phyloP scores from a whole-genome alignment of 2,329 filamentous ascomycete genomes.

The Tolypocladium album region DNA sequence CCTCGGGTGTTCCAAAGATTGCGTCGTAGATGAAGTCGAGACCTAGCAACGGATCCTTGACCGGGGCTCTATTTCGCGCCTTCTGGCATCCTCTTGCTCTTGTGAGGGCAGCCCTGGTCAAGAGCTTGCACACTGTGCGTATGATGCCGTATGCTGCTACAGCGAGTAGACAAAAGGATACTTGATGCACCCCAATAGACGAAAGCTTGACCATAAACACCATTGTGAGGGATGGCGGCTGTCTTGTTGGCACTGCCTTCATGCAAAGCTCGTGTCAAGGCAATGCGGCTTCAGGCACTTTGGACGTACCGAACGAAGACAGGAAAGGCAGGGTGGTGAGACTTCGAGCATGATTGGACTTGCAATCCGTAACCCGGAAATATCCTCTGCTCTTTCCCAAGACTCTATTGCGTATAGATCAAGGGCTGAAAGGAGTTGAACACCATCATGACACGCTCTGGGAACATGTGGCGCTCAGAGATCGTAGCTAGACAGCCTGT shows the following conservation, averaged over 20 bases:
- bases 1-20: conserved; percentile 13
- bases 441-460: background rate
- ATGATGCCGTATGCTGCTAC: conserved; percentile 8
- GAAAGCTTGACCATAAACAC: background rate
- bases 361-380: background rate
- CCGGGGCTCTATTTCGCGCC: conserved; percentile 10
- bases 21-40: conserved; percentile 22
- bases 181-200: background rate
- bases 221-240: background rate
- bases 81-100: conserved; percentile 12
- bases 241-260: background rate
- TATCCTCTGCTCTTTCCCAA: accelerated
- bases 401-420: background rate
- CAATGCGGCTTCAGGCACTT: background rate
- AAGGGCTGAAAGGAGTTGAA: background rate
- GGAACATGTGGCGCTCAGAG: background rate
- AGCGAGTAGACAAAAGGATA: conserved; percentile 5
- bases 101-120: conserved; percentile 8
- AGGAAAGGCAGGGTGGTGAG: background rate
- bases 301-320: background rate
- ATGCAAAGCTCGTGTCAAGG: background rate
- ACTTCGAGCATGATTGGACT: background rate
- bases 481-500: background rate
- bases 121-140: conserved; percentile 4
- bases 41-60: conserved; percentile 20